phyloP scores from a whole-genome alignment of 1,139 yeast genomes.

The Tardiomyces blankii region DNA sequence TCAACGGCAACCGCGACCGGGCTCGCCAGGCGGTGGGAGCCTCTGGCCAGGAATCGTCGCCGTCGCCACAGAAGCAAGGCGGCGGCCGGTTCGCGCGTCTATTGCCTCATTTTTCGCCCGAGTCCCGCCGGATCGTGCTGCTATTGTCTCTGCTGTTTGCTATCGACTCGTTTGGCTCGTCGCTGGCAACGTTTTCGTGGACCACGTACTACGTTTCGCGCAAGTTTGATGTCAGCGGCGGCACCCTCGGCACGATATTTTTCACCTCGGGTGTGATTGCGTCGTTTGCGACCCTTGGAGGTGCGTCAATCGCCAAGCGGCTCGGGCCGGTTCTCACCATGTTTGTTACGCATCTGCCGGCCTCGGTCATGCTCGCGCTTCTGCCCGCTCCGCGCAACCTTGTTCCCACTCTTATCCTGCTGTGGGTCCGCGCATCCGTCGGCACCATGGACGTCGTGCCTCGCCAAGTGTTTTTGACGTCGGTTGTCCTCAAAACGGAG shows the following conservation, averaged over 20 bases:
- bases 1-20: background rate
- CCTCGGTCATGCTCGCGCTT: conserved; percentile 52
- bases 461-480: conserved; percentile 65
- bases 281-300: conserved; percentile 55
- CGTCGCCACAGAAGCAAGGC: background rate
- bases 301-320: conserved; percentile 53
- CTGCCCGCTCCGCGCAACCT: conserved; percentile 33
- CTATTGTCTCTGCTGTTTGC: conserved; percentile 32
- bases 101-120: conserved; percentile 18
- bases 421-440: conserved; percentile 42
- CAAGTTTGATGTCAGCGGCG: conserved; percentile 20
- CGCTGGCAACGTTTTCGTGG: conserved; percentile 86
- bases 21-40: background rate
- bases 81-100: conserved; percentile 5
- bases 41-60: background rate
- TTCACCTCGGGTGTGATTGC: conserved; percentile 50
- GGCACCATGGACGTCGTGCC: conserved; percentile 88
- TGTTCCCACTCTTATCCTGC: conserved; percentile 23
- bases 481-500: conserved; percentile 51
- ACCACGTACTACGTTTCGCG: conserved; percentile 58
- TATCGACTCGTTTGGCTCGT: conserved; percentile 74
- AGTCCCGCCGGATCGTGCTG: conserved; percentile 1
- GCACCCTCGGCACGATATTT: conserved; percentile 38
- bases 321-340: conserved; percentile 78
- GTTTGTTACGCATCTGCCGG: conserved; percentile 66